Evolutionary conservation across 2,329 filamentous ascomycete genomes (phyloP).

Genomic region (Arthrobotrys sinensis): DNA sequence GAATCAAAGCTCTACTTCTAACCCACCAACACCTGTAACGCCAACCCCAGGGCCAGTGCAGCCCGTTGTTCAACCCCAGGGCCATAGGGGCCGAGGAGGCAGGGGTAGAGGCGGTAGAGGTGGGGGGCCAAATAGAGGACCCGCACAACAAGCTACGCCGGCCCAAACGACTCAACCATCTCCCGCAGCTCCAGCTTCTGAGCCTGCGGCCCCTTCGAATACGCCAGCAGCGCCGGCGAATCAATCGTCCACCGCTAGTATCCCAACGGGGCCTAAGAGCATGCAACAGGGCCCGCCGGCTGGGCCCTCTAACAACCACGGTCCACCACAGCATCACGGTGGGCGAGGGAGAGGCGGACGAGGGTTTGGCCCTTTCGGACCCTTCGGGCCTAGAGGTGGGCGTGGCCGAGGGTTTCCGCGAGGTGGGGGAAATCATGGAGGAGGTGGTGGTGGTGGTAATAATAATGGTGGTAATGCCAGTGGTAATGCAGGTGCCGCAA

Average conservation of each 20-base stretch:
- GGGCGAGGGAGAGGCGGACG: constrained; percentile 50
- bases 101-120: constrained; percentile 37
- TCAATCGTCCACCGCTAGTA: constrained; percentile 19
- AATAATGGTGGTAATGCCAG: constrained; percentile 60
- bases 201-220: constrained; percentile 21
- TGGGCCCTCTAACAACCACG: constrained; percentile 54
- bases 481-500: constrained; percentile 52
- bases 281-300: constrained; percentile 58
- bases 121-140: constrained; percentile 19
- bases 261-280: constrained; percentile 56
- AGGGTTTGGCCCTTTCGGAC: constrained; percentile 44
- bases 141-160: constrained; percentile 7
- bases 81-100: constrained; percentile 36
- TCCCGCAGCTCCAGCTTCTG: constrained; percentile 6
- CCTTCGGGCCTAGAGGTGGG: constrained; percentile 60
- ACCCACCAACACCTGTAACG: background rate
- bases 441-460: constrained; percentile 61
- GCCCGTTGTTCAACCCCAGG: constrained; percentile 23
- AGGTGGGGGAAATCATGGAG: constrained; percentile 62
- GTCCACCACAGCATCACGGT: constrained; percentile 34
- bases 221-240: constrained; percentile 23
- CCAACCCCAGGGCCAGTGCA: constrained; percentile 16
- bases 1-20: constrained; percentile 6
- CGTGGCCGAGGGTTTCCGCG: constrained; percentile 56
- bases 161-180: constrained; percentile 15